These are phyloP conservation scores for Curvularia lunata DNA, from an alignment of 2,329 filamentous ascomycete genomes.

Conservation along the genomic window DNA sequence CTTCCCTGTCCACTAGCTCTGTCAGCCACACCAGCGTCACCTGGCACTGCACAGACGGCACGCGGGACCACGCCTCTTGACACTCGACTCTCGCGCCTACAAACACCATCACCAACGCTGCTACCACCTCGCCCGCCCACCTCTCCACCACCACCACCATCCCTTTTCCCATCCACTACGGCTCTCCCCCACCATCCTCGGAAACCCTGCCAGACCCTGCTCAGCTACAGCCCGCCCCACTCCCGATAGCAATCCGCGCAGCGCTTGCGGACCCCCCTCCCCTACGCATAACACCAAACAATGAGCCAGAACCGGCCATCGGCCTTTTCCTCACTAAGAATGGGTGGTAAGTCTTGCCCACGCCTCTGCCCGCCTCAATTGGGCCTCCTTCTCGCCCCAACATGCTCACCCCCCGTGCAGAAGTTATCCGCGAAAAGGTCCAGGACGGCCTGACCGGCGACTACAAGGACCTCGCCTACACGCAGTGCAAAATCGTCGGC, in stretches of 20 bases:
- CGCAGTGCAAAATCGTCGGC: conserved; percentile 98
- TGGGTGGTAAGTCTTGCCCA: conserved; percentile 80
- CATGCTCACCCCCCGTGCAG: conserved; percentile 59
- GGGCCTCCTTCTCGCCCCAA: conserved; percentile 1
- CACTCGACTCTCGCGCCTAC: conserved; percentile 28
- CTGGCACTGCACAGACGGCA: conserved; percentile 30
- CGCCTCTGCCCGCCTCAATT: conserved; percentile 1
- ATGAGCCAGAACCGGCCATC: conserved; percentile 94
- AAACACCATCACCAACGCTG: neutral
- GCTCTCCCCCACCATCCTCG: conserved; percentile 51
- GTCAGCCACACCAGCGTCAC: conserved; percentile 30
- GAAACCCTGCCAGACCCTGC: conserved; percentile 53
- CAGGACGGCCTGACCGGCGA: conserved; percentile 98
- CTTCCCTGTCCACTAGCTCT: conserved; percentile 26
- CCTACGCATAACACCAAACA: conserved; percentile 42
- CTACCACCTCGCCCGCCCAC: neutral
- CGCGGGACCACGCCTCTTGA: conserved; percentile 31
- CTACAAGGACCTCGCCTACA: conserved; percentile 96
- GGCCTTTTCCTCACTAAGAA: conserved; percentile 86
- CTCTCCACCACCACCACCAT: neutral
- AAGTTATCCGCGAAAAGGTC: conserved; percentile 98
- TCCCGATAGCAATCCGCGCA: conserved; percentile 51
- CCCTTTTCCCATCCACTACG: conserved; percentile 58
- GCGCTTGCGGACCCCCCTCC: conserved; percentile 35
- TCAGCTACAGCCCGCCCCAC: conserved; percentile 52